Evolutionary conservation across 2,329 filamentous ascomycete genomes (phyloP).

Genomic region (Claviceps humidiphila): DNA sequence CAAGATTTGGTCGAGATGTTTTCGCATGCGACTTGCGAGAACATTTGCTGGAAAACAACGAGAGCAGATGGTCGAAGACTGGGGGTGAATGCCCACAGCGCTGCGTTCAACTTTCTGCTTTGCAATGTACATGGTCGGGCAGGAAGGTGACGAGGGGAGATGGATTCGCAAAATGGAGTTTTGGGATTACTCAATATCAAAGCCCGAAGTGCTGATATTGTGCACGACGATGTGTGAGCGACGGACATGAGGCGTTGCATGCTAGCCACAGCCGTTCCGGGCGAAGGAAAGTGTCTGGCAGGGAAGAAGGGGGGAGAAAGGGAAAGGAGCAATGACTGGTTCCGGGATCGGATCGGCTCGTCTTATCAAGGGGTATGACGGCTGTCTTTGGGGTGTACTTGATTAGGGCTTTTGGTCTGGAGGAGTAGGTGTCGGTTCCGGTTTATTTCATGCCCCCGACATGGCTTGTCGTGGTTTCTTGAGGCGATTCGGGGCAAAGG

Average conservation of each 20-base stretch:
- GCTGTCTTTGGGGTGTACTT: not conserved
- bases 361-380: not conserved
- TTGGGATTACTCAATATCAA: not conserved
- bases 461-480: not conserved
- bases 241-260: not conserved
- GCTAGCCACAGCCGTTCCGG: not conserved
- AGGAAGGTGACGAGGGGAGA: not conserved
- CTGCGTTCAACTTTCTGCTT: conserved; percentile 3
- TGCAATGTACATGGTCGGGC: not conserved
- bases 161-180: not conserved
- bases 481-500: conserved; percentile 1
- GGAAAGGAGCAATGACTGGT: not conserved
- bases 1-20: conserved; percentile 8
- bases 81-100: conserved; percentile 1
- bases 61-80: not conserved
- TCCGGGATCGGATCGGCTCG: not conserved
- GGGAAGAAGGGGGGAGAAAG: not conserved
- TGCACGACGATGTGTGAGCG: not conserved
- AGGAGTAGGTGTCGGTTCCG: not conserved
- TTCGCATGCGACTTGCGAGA: conserved; percentile 2
- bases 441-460: not conserved
- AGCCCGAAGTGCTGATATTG: not conserved
- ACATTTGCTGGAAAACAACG: not conserved
- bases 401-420: not conserved
- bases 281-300: not conserved